Conservation (phyloP, 1,139 yeast genomes). For the Meyerozyma elateridarum region DNA sequence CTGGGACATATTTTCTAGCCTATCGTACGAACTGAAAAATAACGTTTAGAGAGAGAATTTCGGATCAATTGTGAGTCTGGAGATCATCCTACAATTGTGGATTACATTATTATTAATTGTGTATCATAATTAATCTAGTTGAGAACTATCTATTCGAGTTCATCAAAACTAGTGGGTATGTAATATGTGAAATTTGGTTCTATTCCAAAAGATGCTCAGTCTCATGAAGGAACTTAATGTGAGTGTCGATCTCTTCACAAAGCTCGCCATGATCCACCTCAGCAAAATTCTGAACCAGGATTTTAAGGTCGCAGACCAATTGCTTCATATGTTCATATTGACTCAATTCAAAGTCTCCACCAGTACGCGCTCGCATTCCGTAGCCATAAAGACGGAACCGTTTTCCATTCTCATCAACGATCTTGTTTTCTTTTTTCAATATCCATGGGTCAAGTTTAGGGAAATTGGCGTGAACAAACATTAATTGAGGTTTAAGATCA, state of each 20-base stretch:
- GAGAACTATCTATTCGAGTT: too few relatives aligned
- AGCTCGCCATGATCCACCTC: slow-evolving; percentile 40
- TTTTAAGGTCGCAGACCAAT: slow-evolving; percentile 50
- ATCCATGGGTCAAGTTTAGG: slow-evolving; percentile 61
- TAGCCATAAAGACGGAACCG: slow-evolving; percentile 51
- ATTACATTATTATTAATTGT: too few relatives aligned
- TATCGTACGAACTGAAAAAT: too few relatives aligned
- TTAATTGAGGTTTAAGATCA: slow-evolving; percentile 29
- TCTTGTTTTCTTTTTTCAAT: slow-evolving; percentile 36
- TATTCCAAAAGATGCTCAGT: slow-evolving; percentile 22
- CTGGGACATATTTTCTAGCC: too few relatives aligned
- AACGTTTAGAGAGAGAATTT: too few relatives aligned
- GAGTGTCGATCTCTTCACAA: slow-evolving; percentile 46
- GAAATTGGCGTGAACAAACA: slow-evolving; percentile 64
- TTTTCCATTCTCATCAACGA: slow-evolving; percentile 39
- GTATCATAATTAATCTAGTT: too few relatives aligned
- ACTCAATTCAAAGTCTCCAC: slow-evolving; percentile 55
- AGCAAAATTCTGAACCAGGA: slow-evolving; percentile 42
- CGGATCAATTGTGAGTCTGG: too few relatives aligned
- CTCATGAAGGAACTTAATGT: slow-evolving; percentile 35
- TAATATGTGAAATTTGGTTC: too few relatives aligned
- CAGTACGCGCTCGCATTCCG: slow-evolving; percentile 45
- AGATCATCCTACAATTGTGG: too few relatives aligned
- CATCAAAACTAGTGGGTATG: too few relatives aligned
- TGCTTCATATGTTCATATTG: slow-evolving; percentile 60